phyloP scores from a whole-genome alignment of 2,329 filamentous ascomycete species.

The Sporothrix variecibatus region DNA sequence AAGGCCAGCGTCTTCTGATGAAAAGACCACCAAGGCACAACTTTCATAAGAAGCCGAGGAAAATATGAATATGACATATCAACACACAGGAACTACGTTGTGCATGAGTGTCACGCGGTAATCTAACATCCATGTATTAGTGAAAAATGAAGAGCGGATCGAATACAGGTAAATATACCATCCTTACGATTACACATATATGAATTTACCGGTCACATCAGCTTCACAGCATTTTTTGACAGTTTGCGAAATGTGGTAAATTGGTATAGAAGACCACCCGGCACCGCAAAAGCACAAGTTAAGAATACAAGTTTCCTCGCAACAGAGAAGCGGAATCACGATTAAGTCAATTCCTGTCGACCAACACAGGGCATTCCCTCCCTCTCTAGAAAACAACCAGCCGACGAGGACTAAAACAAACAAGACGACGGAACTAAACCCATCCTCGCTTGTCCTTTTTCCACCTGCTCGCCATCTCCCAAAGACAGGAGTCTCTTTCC shows the following conservation, averaged over 20 bases:
- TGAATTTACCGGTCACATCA: neutral
- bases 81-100: no score
- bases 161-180: no score
- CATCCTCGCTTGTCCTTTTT: neutral
- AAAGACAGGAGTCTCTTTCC: constrained; percentile 90
- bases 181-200: no score
- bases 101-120: no score
- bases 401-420: constrained; percentile 13
- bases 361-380: constrained; percentile 98
- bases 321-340: constrained; percentile 66
- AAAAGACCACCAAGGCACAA: neutral
- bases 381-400: constrained; percentile 39
- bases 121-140: no score
- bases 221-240: neutral
- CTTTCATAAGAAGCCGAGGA: neutral
- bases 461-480: constrained; percentile 31
- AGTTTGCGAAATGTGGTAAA: constrained; percentile 4
- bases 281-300: constrained; percentile 16
- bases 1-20: no score
- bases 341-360: constrained; percentile 83
- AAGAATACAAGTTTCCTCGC: constrained; percentile 15
- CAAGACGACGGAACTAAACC: neutral
- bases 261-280: neutral
- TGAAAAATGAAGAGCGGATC: no score
- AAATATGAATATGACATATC: neutral